Percentiles rank a stretch among this genome's conserved stretches.
Conservation (phyloP, 2,329 filamentous ascomycete species). For the Ophiosphaerella korrae region DNA sequence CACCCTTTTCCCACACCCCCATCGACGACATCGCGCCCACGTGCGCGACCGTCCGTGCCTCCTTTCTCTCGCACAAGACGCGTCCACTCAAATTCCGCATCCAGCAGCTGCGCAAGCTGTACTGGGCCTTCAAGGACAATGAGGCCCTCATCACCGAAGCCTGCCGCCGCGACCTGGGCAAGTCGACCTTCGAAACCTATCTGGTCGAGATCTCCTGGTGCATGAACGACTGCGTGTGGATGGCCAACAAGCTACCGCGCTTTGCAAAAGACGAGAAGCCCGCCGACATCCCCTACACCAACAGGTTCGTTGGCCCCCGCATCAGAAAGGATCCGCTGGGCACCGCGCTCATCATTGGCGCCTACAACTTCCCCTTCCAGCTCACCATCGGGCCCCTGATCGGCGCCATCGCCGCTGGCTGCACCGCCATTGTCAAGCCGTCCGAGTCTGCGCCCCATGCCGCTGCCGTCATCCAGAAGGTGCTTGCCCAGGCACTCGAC, state of each 20-base stretch:
- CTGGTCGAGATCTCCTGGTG: slow-evolving; percentile 78
- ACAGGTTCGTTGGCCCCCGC: slow-evolving; percentile 71
- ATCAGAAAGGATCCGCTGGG: slow-evolving; percentile 89
- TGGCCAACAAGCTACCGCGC: slow-evolving; percentile 75
- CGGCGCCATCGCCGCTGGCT: slow-evolving; percentile 90
- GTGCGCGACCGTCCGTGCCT: slow-evolving; percentile 62
- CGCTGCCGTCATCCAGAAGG: slow-evolving; percentile 78
- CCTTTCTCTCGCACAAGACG: slow-evolving; percentile 81
- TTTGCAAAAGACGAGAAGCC: slow-evolving; percentile 84
- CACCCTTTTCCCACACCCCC: slow-evolving; percentile 44
- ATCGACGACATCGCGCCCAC: slow-evolving; percentile 41
- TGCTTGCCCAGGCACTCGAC: slow-evolving; percentile 78
- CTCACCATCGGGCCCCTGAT: slow-evolving; percentile 78
- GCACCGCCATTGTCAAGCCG: slow-evolving; percentile 88
- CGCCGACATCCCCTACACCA: slow-evolving; percentile 70
- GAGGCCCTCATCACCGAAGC: slow-evolving; percentile 74
- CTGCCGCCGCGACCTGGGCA: slow-evolving; percentile 76
- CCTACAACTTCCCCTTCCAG: slow-evolving; percentile 93
- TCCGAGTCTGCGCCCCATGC: slow-evolving; percentile 79
- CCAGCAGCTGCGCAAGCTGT: slow-evolving; percentile 87
- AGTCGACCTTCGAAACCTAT: slow-evolving; percentile 74
- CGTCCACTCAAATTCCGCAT: slow-evolving; percentile 81
- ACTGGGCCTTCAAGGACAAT: slow-evolving; percentile 88
- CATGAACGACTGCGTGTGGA: slow-evolving; percentile 80
- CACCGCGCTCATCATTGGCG: slow-evolving; percentile 80